A percentile compares a stretch with the other conserved stretches of the same genome.
Evolutionary conservation across 495 filamentous ascomycete genomes (phyloP).

Genomic region (Mycothermus thermophilus): DNA sequence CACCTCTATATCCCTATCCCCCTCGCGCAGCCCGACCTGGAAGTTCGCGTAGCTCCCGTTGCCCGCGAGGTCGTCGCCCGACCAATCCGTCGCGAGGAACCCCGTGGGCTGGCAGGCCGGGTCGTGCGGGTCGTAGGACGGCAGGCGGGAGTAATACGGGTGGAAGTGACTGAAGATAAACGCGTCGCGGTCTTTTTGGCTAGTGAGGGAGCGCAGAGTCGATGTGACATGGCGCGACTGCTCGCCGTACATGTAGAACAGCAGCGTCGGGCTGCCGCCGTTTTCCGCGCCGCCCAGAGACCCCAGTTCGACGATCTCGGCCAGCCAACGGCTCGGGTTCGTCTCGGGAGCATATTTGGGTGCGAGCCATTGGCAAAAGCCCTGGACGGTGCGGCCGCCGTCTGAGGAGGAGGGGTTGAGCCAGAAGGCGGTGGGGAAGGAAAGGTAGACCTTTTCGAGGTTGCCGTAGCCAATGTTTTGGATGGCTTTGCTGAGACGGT

Average conservation of each 20-base stretch:
- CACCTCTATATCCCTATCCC: constrained; percentile 55
- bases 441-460: constrained; percentile 86
- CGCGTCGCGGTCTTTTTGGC: constrained; percentile 24
- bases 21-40: constrained; percentile 59
- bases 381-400: constrained; percentile 23
- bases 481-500: constrained; percentile 56
- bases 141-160: constrained; percentile 65
- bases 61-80: constrained; percentile 67
- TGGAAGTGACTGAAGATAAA: constrained; percentile 48
- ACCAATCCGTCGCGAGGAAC: constrained; percentile 65
- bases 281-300: constrained; percentile 42
- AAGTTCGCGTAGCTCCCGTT: constrained; percentile 89
- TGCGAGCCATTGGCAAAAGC: constrained; percentile 57
- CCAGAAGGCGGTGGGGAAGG: constrained; percentile 60
- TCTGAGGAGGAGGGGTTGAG: constrained; percentile 12
- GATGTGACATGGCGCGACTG: constrained; percentile 36
- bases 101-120: constrained; percentile 48
- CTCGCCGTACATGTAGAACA: constrained; percentile 81
- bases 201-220: constrained; percentile 22
- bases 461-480: constrained; percentile 68
- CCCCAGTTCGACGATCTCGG: constrained; percentile 67
- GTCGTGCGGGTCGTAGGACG: constrained; percentile 41
- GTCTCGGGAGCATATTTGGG: constrained; percentile 45
- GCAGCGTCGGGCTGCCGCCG: constrained; percentile 68
- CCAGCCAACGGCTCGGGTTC: constrained; percentile 59